Evolutionary conservation across 805 yeast genomes (phyloP).

Genomic region (Schwanniomyces pseudopolymorphus): DNA sequence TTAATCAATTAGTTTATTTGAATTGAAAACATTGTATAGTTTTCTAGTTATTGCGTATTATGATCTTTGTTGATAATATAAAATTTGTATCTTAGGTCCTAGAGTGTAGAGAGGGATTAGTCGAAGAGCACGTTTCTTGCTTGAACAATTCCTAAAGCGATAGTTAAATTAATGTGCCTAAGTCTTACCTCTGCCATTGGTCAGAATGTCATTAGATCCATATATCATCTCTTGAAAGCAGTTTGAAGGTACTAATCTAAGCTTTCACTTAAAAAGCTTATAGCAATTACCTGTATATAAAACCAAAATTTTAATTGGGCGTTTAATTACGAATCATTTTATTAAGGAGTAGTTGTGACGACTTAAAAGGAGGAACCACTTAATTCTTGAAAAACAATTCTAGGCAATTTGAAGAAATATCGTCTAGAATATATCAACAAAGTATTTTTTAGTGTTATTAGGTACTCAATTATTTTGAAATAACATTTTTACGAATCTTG

Average conservation of each 20-base stretch:
- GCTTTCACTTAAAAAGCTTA: no score
- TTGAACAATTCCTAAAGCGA: no score
- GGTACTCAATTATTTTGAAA: background rate
- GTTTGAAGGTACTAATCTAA: no score
- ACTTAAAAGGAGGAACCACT: background rate
- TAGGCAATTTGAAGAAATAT: background rate
- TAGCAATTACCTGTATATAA: constrained; percentile 3
- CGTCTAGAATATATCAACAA: background rate
- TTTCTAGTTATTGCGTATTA: constrained; percentile 2
- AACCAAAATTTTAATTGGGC: constrained; percentile 8
- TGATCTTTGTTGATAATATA: constrained; percentile 3
- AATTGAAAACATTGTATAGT: constrained; percentile 2
- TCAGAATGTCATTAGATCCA: no score
- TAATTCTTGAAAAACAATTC: background rate
- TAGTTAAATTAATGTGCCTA: no score
- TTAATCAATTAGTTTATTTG: constrained; percentile 3
- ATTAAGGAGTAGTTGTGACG: constrained; percentile 3
- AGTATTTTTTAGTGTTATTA: background rate
- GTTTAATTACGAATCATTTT: constrained; percentile 1
- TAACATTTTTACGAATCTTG: background rate
- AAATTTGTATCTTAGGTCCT: background rate
- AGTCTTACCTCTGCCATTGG: no score
- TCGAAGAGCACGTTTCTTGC: no score
- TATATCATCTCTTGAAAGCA: no score
- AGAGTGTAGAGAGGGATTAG: background rate